Evolutionary conservation across 192 early-diverging fungal genomes (phyloP).

Genomic region (Mortierella antarctica): DNA sequence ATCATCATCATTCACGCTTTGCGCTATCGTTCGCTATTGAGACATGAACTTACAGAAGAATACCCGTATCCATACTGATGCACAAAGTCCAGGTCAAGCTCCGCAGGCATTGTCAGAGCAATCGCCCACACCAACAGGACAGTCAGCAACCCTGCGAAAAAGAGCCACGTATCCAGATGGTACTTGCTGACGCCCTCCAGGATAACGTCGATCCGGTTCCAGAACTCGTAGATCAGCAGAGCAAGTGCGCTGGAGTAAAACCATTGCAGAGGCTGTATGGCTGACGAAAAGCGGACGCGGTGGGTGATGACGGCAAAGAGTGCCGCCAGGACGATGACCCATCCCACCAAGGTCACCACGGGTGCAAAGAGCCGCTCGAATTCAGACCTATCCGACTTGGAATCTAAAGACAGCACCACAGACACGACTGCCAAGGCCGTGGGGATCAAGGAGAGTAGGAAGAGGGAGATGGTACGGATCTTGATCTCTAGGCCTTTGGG

Average conservation of each 20-base stretch:
- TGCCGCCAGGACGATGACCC: slow-evolving; percentile 7
- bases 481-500: slow-evolving; percentile 42
- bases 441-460: slow-evolving; percentile 28
- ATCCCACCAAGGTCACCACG: slow-evolving; percentile 17
- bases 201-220: slow-evolving; percentile 25
- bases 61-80: slow-evolving; percentile 47
- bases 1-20: not conserved
- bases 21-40: too few relatives aligned
- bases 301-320: slow-evolving; percentile 28
- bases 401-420: slow-evolving; percentile 12
- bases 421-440: slow-evolving; percentile 12
- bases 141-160: slow-evolving; percentile 4
- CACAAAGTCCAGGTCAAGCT: slow-evolving; percentile 50
- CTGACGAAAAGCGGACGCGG: slow-evolving; percentile 21
- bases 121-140: slow-evolving; percentile 14
- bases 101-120: slow-evolving; percentile 46
- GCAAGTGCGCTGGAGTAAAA: slow-evolving; percentile 27
- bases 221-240: slow-evolving; percentile 21
- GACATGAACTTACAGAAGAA: slow-evolving; percentile 37
- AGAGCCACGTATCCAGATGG: slow-evolving; percentile 16
- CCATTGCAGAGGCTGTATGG: slow-evolving; percentile 49
- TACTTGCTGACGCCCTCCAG: slow-evolving; percentile 6
- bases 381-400: slow-evolving; percentile 8
- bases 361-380: slow-evolving; percentile 25
- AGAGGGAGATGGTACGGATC: slow-evolving; percentile 29